phyloP scores from a whole-genome alignment of 2,329 filamentous ascomycete species.

The Rugonectria rugulosa region DNA sequence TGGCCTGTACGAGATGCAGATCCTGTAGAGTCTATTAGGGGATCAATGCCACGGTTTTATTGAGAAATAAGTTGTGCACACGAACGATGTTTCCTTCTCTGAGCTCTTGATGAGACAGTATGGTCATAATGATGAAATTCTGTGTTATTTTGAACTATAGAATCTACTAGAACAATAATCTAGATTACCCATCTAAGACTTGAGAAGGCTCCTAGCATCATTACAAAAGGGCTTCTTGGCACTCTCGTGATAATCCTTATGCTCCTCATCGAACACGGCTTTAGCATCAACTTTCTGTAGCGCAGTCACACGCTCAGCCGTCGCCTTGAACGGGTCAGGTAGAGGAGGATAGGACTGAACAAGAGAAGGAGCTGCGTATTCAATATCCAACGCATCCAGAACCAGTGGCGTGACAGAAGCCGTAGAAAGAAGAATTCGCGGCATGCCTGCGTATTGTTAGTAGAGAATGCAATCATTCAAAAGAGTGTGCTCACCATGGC shows the following conservation, averaged over 20 bases:
- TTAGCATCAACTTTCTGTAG: constrained; percentile 4
- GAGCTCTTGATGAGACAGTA: too few species aligned
- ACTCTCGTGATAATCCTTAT: neutral
- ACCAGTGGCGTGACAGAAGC: constrained; percentile 14
- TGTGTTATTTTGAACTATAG: too few species aligned
- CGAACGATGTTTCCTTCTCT: too few species aligned
- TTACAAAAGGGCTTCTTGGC: constrained; percentile 13
- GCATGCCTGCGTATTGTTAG: constrained; percentile 10
- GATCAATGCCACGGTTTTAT: too few species aligned
- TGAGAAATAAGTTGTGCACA: too few species aligned
- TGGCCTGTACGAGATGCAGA: too few species aligned
- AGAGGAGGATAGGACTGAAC: constrained; percentile 9
- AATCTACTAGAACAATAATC: too few species aligned
- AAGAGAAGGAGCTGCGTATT: constrained; percentile 9
- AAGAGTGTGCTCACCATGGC: constrained; percentile 5
- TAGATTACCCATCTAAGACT: too few species aligned
- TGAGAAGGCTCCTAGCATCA: neutral
- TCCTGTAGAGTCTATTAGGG: too few species aligned
- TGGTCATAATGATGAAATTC: too few species aligned
- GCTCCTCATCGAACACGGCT: neutral
- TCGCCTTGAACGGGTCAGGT: constrained; percentile 7
- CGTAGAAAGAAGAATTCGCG: constrained; percentile 14
- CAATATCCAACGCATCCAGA: constrained; percentile 4
- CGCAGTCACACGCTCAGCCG: neutral
- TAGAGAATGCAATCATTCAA: too few species aligned